phyloP scores from a whole-genome alignment of 2,329 filamentous ascomycete species.

The Neospermospora avenae region DNA sequence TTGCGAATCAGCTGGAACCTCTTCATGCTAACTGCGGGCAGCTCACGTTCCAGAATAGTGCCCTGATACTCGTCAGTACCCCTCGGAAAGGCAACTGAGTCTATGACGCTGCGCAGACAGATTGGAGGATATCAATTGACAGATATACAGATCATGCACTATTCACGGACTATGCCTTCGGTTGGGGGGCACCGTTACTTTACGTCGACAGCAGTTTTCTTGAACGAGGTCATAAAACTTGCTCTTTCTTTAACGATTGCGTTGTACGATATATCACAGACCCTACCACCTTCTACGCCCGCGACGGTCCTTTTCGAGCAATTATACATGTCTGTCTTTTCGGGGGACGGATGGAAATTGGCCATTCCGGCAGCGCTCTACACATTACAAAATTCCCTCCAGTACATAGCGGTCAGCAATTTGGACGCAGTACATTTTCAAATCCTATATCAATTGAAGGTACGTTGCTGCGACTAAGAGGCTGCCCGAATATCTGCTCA shows the following conservation, averaged over 20 bases:
- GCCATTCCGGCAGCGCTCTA: constrained; percentile 86
- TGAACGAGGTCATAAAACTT: constrained; percentile 91
- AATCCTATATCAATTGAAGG: constrained; percentile 88
- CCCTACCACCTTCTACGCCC: constrained; percentile 73
- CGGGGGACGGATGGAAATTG: constrained; percentile 90
- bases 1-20: constrained; percentile 20
- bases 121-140: constrained; percentile 19
- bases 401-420: constrained; percentile 89
- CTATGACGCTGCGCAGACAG: neutral
- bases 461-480: constrained; percentile 28
- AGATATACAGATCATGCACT: constrained; percentile 75
- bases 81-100: constrained; percentile 8
- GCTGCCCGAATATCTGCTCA: constrained; percentile 13
- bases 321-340: constrained; percentile 77
- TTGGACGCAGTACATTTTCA: constrained; percentile 91
- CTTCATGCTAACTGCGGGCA: constrained; percentile 38
- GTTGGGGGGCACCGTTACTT: constrained; percentile 83
- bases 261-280: constrained; percentile 80
- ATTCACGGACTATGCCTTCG: constrained; percentile 89
- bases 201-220: constrained; percentile 87
- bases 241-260: constrained; percentile 82
- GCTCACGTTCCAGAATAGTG: constrained; percentile 79
- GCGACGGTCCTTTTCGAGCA: constrained; percentile 77
- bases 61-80: constrained; percentile 63
- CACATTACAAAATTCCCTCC: constrained; percentile 87